phyloP scores from a whole-genome alignment of 352 stramenopile species.

The Phytophthora ramorum region DNA sequence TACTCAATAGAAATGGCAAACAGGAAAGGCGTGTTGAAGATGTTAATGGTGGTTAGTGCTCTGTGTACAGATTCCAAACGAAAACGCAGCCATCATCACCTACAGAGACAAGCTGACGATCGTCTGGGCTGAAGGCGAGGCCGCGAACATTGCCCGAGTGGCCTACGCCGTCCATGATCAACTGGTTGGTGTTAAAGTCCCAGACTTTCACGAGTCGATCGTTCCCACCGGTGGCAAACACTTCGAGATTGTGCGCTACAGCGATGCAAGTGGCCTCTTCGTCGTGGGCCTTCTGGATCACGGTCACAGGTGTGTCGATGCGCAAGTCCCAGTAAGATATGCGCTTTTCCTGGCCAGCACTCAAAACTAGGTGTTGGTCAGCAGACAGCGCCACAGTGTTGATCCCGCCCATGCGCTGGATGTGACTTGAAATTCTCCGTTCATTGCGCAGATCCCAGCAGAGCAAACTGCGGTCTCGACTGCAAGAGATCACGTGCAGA shows the following conservation, averaged over 20 bases:
- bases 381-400: conserved; percentile 90
- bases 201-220: conserved; percentile 91
- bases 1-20: conserved; percentile 37
- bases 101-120: conserved; percentile 91
- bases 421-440: conserved; percentile 86
- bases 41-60: conserved; percentile 24
- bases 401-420: conserved; percentile 94
- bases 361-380: conserved; percentile 91
- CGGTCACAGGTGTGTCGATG: conserved; percentile 81
- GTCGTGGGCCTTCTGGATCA: conserved; percentile 78
- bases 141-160: conserved; percentile 80
- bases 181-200: conserved; percentile 63
- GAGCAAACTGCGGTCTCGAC: conserved; percentile 90
- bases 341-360: conserved; percentile 92
- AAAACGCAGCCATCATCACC: conserved; percentile 93
- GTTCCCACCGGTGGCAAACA: conserved; percentile 91
- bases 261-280: conserved; percentile 92
- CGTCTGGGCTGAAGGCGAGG: conserved; percentile 91
- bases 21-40: conserved; percentile 24
- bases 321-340: conserved; percentile 94
- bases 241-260: conserved; percentile 79
- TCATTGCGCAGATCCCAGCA: conserved; percentile 94
- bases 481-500: conserved; percentile 89
- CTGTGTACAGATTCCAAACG: conserved; percentile 92
- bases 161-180: conserved; percentile 77